Evolutionary conservation across 163 green algal species (phyloP).

Genomic region (Scenedesmus sp.): DNA sequence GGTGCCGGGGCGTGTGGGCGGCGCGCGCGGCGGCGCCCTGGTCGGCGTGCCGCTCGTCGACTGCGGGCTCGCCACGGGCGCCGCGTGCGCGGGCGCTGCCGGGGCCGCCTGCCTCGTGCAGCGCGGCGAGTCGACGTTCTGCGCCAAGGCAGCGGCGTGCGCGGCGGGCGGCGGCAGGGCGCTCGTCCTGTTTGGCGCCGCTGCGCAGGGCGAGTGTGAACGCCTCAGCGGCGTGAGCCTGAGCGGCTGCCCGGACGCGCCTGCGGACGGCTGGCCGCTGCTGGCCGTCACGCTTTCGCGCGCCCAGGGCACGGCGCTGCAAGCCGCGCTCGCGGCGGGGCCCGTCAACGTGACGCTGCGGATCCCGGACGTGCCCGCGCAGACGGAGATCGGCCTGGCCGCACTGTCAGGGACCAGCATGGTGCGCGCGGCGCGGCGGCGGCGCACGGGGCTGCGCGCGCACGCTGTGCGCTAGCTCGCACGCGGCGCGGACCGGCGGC

Average conservation of each 20-base stretch:
- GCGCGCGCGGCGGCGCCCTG: background rate
- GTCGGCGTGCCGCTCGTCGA: background rate
- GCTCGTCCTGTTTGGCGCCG: background rate
- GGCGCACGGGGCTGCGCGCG: too few relatives aligned
- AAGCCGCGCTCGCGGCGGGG: background rate
- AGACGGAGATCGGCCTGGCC: constrained; percentile 17
- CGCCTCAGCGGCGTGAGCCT: background rate
- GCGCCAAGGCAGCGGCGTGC: background rate
- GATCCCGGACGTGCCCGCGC: background rate
- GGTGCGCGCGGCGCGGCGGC: background rate
- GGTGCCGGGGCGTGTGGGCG: background rate
- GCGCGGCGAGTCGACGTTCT: background rate
- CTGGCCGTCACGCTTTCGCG: background rate
- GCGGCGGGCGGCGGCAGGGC: background rate
- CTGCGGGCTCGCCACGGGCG: background rate
- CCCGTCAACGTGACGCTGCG: background rate
- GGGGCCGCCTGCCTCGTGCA: background rate
- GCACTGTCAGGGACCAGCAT: constrained; percentile 1
- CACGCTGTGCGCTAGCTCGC: too few relatives aligned
- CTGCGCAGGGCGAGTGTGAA: background rate
- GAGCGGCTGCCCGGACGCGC: background rate
- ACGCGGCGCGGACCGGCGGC: too few relatives aligned
- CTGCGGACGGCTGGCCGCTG: background rate
- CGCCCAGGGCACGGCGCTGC: background rate
- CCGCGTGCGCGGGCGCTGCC: background rate